Base-by-base conservation (phyloP, 177 flowering plant species). In the Vitis hybrid region DNA sequence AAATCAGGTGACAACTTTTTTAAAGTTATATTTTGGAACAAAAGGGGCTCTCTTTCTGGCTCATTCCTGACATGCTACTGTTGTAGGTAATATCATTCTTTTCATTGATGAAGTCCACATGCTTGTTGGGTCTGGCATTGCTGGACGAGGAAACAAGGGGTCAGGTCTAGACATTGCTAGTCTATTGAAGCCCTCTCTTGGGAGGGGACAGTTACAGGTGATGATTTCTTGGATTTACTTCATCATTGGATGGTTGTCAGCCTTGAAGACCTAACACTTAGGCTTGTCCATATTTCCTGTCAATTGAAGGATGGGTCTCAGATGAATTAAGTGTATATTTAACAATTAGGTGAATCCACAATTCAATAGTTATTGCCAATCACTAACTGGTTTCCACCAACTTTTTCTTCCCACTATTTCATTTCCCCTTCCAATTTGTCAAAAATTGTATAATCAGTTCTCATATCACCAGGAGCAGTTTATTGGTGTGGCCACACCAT, bases 81-180 rank as follows among this genome's bases (percentile, higher is more conserved):
- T 67, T 82, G 79, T 86, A 92, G 97, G 96, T 69, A 75, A 90
- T 72, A 51, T 92, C 65, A 88, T 92, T 80, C 90, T 92, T 65
- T 91, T 92, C 69, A 87, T 92, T 56, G 96, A 89, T 79, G 97
- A 92, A 78, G 92, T 88, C 51, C 97, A 92, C 70, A 82, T 84
- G n/a, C 86, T 92, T 64, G 73, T 89, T 70, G 95, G 92, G 50
- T 80, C 91, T 66, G 91, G 97, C 60, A 82, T 88, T 10, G 90
- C 80, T 77, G 92, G 91, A 62, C 79, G 77, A 73, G 91, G 91
- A 82, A 81, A 72, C 77, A 87, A 86, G 72, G 96, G 91, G 13
- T 84, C 94, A 64, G 90, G 95, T 62, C 89, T 92, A 56, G 94
- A 88, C 77, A 84, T 90, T 82, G 90, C 91, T 17, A 92, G 90